Base-by-base conservation (phyloP, 345 rosid species). In the Physaria fendleri region DNA sequence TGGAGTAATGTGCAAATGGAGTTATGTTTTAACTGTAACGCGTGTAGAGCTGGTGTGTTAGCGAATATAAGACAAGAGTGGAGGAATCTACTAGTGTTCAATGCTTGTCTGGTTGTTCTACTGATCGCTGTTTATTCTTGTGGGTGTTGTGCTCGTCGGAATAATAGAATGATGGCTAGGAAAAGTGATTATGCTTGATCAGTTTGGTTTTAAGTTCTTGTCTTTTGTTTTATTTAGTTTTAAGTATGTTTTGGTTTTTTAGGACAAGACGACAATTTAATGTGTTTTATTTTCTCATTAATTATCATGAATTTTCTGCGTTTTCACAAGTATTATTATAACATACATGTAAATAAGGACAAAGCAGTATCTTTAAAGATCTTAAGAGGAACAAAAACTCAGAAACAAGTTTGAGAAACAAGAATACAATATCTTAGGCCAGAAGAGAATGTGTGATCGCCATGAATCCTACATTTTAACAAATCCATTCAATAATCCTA, bases 1-100 rank as follows among this genome's bases (percentile, higher is more conserved):
- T n/a, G n/a, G n/a, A n/a, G n/a, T 80, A 23, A 81, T 68, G 55
- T 40, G 57, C 22, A 44, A 71, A 20, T 85, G 84, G 85, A 77
- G 76, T 57, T 22, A 43, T 38, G 47, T 79, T 46, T 71, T 6
- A 40, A 74, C 29, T 63, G 71, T 15, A 66, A 74, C 46, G 79
- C 93, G 1, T 85, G 96, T 71, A 82, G 77, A 51, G 81, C 69
- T 6, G 90, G 85, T 7, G 73, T 82, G 52, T 49, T 72, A 5
- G 73, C 14, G 18, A 71, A 71, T 57, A 45, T 80, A 23, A 81
- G 71, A 57, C 41, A 59, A 22, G 41, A 71, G 23, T 85, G 84
- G 85, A 77, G 76, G 60, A 25, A 43, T 38, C 50, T 79, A 42
- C 52, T 71, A 6, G 45, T 77, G 29, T 63, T 74, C 18, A 74